Evolutionary conservation across 345 rosid species (phyloP).

Genomic region (Capsella bursapastoris): DNA sequence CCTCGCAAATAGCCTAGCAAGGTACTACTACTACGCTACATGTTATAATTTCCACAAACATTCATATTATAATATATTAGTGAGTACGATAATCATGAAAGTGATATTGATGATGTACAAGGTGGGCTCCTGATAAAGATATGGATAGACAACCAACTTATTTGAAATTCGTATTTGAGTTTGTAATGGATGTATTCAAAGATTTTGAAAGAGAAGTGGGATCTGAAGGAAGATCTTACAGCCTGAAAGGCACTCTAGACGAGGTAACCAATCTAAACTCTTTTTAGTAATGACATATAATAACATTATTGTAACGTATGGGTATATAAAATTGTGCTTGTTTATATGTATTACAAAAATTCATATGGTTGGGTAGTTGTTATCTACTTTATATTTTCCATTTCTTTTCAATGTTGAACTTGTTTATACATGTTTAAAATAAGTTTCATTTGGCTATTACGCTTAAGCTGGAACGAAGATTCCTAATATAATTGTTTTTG

Average conservation of each 20-base stretch:
- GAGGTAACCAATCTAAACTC: constrained; percentile 23
- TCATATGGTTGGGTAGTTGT: too few species aligned
- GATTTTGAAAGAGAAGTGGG: constrained; percentile 7
- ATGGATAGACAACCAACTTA: constrained; percentile 15
- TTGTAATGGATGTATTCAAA: constrained; percentile 10
- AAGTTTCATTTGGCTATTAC: neutral
- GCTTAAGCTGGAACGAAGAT: neutral
- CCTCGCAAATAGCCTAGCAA: constrained; percentile 20
- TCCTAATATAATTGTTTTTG: too few species aligned
- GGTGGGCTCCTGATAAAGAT: constrained; percentile 24
- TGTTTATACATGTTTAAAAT: too few species aligned
- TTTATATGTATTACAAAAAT: too few species aligned
- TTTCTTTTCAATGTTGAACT: too few species aligned
- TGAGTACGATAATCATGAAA: neutral
- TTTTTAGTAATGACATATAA: neutral
- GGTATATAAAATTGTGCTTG: too few species aligned
- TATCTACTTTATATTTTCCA: too few species aligned
- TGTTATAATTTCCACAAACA: neutral
- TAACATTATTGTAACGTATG: neutral
- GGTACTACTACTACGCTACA: neutral
- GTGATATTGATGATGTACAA: neutral
- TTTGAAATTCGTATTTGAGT: constrained; percentile 20
- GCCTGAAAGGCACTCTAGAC: neutral
- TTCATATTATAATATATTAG: neutral
- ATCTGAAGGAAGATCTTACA: constrained; percentile 17